Evolutionary conservation across 352 stramenopile genomes (phyloP), one percentile per base, ranked within the genome.

Genomic region (Phytophthora boehmeriae): DNA sequence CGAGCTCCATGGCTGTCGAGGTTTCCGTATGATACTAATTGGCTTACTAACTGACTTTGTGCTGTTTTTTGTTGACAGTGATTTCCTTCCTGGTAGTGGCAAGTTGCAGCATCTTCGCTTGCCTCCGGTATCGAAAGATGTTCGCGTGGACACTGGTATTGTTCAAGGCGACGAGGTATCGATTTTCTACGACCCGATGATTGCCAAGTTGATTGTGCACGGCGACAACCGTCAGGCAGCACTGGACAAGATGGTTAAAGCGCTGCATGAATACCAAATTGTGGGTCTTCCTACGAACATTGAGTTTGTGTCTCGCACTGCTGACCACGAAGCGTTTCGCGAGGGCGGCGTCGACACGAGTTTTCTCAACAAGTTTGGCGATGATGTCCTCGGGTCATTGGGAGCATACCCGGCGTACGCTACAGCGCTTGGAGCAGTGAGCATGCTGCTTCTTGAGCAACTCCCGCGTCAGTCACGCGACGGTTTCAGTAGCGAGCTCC

Each of bases 131-230:
- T 88, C 73, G 19, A 76, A 93, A 55, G 71, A 75, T 25, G 86
- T 97, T 25, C 88, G 92, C 17, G 89, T 98, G 28, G 92, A 98
- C 62, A 96, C 92, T 13, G 90, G 92, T 14, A 88, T 98, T 44
- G 67, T 86, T 39, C 72, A 97, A 72, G 90, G 92, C 25, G 89
- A 96, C 61, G 80, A 95, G 44, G 86, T 98, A 8, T 96, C 86
- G 9, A 96, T 98, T 56, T 96, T 96, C 59, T 98, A 98, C 71
- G 93, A 98, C 48, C 90, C 93, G 13, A 98, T 98, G 90, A 97
- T 98, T 48, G 84, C 89, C 48, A 98, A 98, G 84, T 75, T 98
- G 22, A 95, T 98, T 54, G 91, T 93, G 5, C 89, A 98, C 68
- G 96, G 80, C 25, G 71, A 90, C 28, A 85, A 91, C 68, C 86